A percentile compares a stretch with the other conserved stretches of the same genome.
Conservation (phyloP, 1,284 basidiomycete species). For the Tilletia setariae region DNA sequence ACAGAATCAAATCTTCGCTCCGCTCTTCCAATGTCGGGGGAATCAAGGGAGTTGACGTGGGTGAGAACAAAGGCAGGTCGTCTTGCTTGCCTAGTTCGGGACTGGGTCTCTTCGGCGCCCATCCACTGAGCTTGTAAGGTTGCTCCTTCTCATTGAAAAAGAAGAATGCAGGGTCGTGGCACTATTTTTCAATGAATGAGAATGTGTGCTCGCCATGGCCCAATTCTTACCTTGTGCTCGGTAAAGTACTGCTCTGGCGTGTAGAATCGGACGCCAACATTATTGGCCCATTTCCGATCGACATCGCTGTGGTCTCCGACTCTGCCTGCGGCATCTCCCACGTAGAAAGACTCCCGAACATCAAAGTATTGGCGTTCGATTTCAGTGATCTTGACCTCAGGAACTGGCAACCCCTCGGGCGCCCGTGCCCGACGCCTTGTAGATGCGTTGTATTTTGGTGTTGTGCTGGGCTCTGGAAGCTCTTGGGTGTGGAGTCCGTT, state of each 20-base stretch:
- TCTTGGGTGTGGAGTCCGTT: not conserved
- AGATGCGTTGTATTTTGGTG: not conserved
- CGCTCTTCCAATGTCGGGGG: constrained; percentile 10
- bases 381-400: not conserved
- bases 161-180: not conserved
- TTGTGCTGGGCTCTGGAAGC: not conserved
- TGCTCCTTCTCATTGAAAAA: constrained; percentile 9
- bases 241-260: constrained; percentile 52
- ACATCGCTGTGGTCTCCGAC: constrained; percentile 42
- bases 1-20: constrained; percentile 68
- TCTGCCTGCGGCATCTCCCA: constrained; percentile 51
- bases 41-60: not conserved
- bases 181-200: not conserved
- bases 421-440: not conserved
- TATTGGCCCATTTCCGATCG: constrained; percentile 49
- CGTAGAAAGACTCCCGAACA: constrained; percentile 34
- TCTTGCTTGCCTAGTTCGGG: not conserved
- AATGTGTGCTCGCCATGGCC: not conserved
- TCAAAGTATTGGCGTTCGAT: constrained; percentile 22
- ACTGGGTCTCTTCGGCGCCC: not conserved
- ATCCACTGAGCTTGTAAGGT: constrained; percentile 15
- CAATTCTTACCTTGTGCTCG: constrained; percentile 20
- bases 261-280: constrained; percentile 42
- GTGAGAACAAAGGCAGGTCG: not conserved
- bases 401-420: not conserved